Evolutionary conservation across 805 yeast species (phyloP).

Genomic region (Nakazawaea ernobii): DNA sequence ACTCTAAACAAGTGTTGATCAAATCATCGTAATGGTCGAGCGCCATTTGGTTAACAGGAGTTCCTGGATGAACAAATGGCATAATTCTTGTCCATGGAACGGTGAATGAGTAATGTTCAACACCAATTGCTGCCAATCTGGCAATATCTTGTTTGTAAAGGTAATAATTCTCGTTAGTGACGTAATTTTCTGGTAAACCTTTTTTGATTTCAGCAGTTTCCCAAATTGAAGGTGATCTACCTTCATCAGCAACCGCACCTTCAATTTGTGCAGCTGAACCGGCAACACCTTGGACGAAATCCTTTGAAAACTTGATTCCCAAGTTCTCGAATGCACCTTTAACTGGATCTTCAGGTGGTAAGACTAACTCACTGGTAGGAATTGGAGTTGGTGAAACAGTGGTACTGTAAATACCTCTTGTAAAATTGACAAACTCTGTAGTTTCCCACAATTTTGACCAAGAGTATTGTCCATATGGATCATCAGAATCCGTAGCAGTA

Average conservation of each 20-base stretch:
- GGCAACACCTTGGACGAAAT: constrained; percentile 25
- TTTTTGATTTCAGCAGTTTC: constrained; percentile 18
- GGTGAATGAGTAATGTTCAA: constrained; percentile 25
- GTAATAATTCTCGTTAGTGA: constrained; percentile 27
- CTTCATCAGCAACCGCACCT: constrained; percentile 29
- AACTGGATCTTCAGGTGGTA: constrained; percentile 11
- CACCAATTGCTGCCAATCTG: constrained; percentile 27
- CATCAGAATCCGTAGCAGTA: constrained; percentile 2
- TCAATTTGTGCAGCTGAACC: constrained; percentile 31
- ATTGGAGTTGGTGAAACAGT: constrained; percentile 10
- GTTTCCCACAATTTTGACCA: constrained; percentile 10
- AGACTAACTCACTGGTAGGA: constrained; percentile 7
- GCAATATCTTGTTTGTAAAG: constrained; percentile 28
- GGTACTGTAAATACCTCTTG: constrained; percentile 11
- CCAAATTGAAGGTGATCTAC: constrained; percentile 26
- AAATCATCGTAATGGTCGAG: constrained; percentile 10
- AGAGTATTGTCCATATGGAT: constrained; percentile 9
- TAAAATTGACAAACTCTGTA: constrained; percentile 6
- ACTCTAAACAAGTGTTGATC: constrained; percentile 6
- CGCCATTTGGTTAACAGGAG: constrained; percentile 10
- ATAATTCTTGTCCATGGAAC: constrained; percentile 31
- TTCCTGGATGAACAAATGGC: constrained; percentile 19
- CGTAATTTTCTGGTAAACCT: constrained; percentile 16
- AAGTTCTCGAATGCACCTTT: not conserved
- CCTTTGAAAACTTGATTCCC: constrained; percentile 6